A percentile compares a stretch with the other conserved stretches of the same genome.
These are phyloP conservation scores for Kockiozyma suomiensis DNA, from an alignment of 805 yeast species.

Conservation along the genomic window DNA sequence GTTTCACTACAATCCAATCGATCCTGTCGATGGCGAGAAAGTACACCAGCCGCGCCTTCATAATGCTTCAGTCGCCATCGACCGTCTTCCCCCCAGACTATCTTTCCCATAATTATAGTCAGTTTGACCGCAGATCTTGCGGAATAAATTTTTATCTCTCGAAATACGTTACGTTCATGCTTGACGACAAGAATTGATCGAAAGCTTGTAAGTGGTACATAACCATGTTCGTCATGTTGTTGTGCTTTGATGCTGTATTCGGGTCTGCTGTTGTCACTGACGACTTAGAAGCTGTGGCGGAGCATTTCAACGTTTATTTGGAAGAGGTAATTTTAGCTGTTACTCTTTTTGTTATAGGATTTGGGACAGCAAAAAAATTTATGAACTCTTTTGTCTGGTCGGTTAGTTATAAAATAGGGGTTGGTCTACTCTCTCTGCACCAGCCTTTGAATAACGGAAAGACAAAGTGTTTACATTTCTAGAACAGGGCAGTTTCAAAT, in stretches of 20 bases:
- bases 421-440: slow-evolving; percentile 66
- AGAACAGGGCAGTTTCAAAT: no score
- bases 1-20: no score
- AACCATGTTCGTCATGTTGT: slow-evolving; percentile 54
- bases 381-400: not conserved
- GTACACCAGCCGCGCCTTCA: slow-evolving; percentile 29
- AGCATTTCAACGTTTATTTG: slow-evolving; percentile 52
- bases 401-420: slow-evolving; percentile 10
- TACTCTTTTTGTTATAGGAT: slow-evolving; percentile 60
- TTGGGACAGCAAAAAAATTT: slow-evolving; percentile 48
- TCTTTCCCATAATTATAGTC: slow-evolving; percentile 33
- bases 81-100: slow-evolving; percentile 34
- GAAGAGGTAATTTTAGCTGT: slow-evolving; percentile 63
- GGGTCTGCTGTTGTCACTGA: slow-evolving; percentile 70
- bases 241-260: slow-evolving; percentile 64
- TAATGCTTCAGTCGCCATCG: slow-evolving; percentile 7
- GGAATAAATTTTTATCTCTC: slow-evolving; percentile 26
- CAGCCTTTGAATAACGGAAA: slow-evolving; percentile 61
- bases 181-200: slow-evolving; percentile 44
- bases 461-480: slow-evolving; percentile 54
- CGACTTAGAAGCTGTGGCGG: slow-evolving; percentile 56
- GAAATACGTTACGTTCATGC: slow-evolving; percentile 34
- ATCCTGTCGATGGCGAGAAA: not conserved
- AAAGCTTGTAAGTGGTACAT: slow-evolving; percentile 57
- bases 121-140: slow-evolving; percentile 32